phyloP scores from a whole-genome alignment of 768 basidiomycete species.

The Tephrocybe sp. region DNA sequence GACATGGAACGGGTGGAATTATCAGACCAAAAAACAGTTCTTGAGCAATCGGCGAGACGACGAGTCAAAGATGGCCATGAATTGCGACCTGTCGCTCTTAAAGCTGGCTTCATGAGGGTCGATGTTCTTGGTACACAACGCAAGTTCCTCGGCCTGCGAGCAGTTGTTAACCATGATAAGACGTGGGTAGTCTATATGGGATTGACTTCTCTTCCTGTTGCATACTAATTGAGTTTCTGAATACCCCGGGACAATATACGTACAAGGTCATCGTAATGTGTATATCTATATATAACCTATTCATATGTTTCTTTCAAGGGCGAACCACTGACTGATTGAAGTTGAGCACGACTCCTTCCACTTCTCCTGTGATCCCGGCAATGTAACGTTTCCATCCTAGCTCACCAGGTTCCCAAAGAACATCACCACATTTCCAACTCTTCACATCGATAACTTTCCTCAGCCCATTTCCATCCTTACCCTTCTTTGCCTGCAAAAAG shows the following conservation, averaged over 20 bases:
- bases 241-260: neutral
- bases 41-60: constrained; percentile 26
- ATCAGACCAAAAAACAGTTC: constrained; percentile 3
- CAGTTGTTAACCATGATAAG: constrained; percentile 32
- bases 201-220: constrained; percentile 35
- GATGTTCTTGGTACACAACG: constrained; percentile 48
- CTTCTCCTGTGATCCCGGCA: constrained; percentile 18
- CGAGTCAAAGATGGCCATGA: constrained; percentile 39
- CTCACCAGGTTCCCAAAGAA: constrained; percentile 17
- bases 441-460: constrained; percentile 18
- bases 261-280: neutral
- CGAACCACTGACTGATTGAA: constrained; percentile 19
- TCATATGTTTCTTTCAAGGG: constrained; percentile 6
- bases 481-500: constrained; percentile 20
- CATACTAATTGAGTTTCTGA: constrained; percentile 5
- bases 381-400: constrained; percentile 21
- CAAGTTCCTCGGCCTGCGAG: constrained; percentile 43
- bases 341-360: constrained; percentile 15
- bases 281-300: neutral
- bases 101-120: constrained; percentile 42
- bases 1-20: constrained; percentile 28
- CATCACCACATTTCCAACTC: constrained; percentile 21
- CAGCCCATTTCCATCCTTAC: constrained; percentile 10
- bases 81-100: constrained; percentile 36
- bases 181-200: constrained; percentile 48